A percentile compares a stretch with the other conserved stretches of the same genome.
Conservation (phyloP, 2,329 filamentous ascomycete genomes). For the Thermothelomyces thermophilus region DNA sequence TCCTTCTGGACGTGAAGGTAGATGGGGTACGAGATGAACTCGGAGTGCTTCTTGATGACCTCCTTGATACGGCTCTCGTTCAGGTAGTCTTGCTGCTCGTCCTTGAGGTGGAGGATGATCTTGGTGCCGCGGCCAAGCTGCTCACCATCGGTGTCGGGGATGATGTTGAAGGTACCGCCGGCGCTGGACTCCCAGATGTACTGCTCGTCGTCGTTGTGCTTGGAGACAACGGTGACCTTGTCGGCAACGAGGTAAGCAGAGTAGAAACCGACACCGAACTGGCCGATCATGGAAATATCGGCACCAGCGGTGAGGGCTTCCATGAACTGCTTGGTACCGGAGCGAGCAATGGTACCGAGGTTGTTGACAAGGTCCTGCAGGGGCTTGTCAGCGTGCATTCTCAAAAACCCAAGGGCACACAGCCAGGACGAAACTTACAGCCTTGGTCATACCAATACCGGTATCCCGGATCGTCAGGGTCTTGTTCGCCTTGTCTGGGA, state of each 20-base stretch:
- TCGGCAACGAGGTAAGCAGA: constrained; percentile 99
- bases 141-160: constrained; percentile 83
- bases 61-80: constrained; percentile 99
- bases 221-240: constrained; percentile 89
- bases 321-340: constrained; percentile 99
- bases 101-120: constrained; percentile 98
- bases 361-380: constrained; percentile 95
- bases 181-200: constrained; percentile 99
- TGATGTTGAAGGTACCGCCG: constrained; percentile 94
- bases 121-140: constrained; percentile 90
- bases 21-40: constrained; percentile 99
- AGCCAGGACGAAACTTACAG: constrained; percentile 57
- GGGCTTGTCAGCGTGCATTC: constrained; percentile 32
- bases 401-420: not conserved
- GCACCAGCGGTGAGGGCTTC: constrained; percentile 96
- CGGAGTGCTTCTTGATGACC: constrained; percentile 99
- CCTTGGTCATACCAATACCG: constrained; percentile 99
- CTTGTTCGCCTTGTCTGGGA: constrained; percentile 95
- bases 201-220: constrained; percentile 99
- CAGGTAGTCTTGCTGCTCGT: constrained; percentile 96
- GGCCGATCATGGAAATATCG: constrained; percentile 99
- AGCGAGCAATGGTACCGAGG: constrained; percentile 97
- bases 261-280: constrained; percentile 99
- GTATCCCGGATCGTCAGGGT: constrained; percentile 95
- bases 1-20: constrained; percentile 99